These are phyloP conservation scores for Silene coronaria DNA, from an alignment of 179 eudicot species.

Conservation along the genomic window DNA sequence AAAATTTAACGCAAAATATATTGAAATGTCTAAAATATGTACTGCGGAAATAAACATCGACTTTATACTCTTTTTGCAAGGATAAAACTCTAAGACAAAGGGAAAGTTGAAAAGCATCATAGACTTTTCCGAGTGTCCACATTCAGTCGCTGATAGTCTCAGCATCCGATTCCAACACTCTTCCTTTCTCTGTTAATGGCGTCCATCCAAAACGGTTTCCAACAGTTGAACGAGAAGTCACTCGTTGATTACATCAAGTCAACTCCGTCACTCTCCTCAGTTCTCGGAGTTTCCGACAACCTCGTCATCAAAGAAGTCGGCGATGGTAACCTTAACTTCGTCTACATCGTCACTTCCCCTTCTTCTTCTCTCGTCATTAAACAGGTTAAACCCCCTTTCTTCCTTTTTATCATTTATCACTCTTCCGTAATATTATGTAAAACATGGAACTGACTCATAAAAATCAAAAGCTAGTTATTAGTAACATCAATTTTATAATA, in stretches of 20 bases:
- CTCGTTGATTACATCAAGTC: slow-evolving; percentile 64
- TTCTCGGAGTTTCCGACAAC: slow-evolving; percentile 44
- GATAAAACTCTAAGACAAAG: no score
- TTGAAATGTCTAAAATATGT: no score
- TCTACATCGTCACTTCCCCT: slow-evolving; percentile 48
- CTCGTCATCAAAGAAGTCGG: slow-evolving; percentile 77
- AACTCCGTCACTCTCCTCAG: slow-evolving; percentile 53
- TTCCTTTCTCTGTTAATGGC: slow-evolving; percentile 22
- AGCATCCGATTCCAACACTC: neutral
- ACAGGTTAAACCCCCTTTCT: slow-evolving; percentile 45
- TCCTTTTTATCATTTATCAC: neutral
- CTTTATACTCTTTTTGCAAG: no score
- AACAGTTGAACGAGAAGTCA: slow-evolving; percentile 58
- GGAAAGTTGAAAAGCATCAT: no score
- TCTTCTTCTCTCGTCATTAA: slow-evolving; percentile 64
- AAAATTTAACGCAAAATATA: no score
- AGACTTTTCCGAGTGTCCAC: no score
- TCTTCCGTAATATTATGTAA: no score
- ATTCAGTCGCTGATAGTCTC: no score
- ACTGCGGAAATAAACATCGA: no score
- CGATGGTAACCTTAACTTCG: slow-evolving; percentile 91
- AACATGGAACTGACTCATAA: no score
- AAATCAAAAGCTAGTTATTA: no score
- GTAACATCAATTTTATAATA: no score
- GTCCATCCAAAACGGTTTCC: slow-evolving; percentile 41